Percentiles rank a stretch among this genome's conserved stretches.
These are phyloP conservation scores for Neonectria hederae DNA, from an alignment of 2,329 filamentous ascomycete genomes.

Conservation along the genomic window DNA sequence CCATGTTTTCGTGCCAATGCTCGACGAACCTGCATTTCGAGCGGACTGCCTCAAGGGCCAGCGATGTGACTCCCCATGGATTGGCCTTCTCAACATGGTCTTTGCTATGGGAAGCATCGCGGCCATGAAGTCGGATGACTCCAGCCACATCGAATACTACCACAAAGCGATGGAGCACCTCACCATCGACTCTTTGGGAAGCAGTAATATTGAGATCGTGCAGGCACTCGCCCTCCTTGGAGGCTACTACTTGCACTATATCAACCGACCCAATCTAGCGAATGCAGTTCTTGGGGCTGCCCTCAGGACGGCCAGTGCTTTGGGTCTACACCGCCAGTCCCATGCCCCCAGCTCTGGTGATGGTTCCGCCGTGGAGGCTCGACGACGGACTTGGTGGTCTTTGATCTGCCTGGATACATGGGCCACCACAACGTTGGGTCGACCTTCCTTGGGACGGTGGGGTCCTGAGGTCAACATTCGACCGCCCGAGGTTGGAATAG, in stretches of 20 bases:
- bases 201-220: constrained; percentile 67
- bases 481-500: constrained; percentile 64
- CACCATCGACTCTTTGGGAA: constrained; percentile 73
- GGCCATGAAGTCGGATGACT: constrained; percentile 70
- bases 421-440: constrained; percentile 75
- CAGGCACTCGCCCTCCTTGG: constrained; percentile 76
- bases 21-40: constrained; percentile 75
- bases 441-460: constrained; percentile 74
- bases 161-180: constrained; percentile 73
- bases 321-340: constrained; percentile 73
- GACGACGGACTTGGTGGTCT: constrained; percentile 78
- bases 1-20: constrained; percentile 76
- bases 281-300: constrained; percentile 78
- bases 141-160: constrained; percentile 76
- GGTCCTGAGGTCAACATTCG: constrained; percentile 74
- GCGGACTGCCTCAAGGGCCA: constrained; percentile 20
- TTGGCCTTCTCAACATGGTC: constrained; percentile 78
- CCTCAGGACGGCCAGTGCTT: constrained; percentile 75
- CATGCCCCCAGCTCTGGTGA: constrained; percentile 16
- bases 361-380: constrained; percentile 57
- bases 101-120: constrained; percentile 79
- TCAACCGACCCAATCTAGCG: constrained; percentile 79
- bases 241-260: constrained; percentile 81
- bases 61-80: constrained; percentile 72
- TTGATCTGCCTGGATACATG: constrained; percentile 79